Evolutionary conservation across 129 eudicot genomes (phyloP).

Genomic region (Daucus carota): DH1_v3.0 NC_030389.2:30902001-30902500

Average conservation of each 20-base stretch:
- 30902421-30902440: constrained; percentile 79
- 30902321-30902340: too few species aligned
- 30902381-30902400: constrained; percentile 28
- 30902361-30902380: too few species aligned
- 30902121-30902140: neutral
- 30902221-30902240: too few species aligned
- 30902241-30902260: too few species aligned
- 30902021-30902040: constrained; percentile 10
- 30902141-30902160: neutral
- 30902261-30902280: too few species aligned
- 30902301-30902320: too few species aligned
- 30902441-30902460: constrained; percentile 92
- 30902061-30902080: neutral
- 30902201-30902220: too few species aligned
- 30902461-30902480: constrained; percentile 38
- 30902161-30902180: neutral
- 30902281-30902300: too few species aligned
- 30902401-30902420: constrained; percentile 84
- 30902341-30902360: too few species aligned
- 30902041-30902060: constrained; percentile 8
- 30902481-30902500: neutral
- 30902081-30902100: too few species aligned
- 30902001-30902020: constrained; percentile 13
- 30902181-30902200: neutral
- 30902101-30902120: too few species aligned